phyloP scores from a whole-genome alignment of 2,329 filamentous ascomycete genomes.

The Aspergillus proliferans region DNA sequence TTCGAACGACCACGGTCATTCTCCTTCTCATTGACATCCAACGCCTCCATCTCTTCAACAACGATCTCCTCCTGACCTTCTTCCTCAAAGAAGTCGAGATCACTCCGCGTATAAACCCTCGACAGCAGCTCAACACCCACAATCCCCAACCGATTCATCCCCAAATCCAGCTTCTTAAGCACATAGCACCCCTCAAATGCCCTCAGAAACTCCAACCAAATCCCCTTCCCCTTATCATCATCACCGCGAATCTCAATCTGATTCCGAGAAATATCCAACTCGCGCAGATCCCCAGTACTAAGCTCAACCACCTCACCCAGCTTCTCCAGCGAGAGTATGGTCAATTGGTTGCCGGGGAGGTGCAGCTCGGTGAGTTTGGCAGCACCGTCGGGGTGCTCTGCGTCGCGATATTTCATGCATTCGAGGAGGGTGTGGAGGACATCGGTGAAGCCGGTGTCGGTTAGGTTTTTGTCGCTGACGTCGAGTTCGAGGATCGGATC shows the following conservation, averaged over 20 bases:
- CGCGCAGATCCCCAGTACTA: constrained; percentile 40
- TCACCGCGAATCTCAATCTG: constrained; percentile 33
- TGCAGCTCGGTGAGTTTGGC: constrained; percentile 43
- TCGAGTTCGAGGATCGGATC: constrained; percentile 41
- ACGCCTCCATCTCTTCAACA: constrained; percentile 4
- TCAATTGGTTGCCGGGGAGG: constrained; percentile 41
- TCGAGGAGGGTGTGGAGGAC: constrained; percentile 39
- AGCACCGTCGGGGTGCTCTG: constrained; percentile 21
- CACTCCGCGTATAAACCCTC: constrained; percentile 36
- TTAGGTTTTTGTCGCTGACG: constrained; percentile 40
- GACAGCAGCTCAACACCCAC: constrained; percentile 42
- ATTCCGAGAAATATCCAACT: constrained; percentile 44
- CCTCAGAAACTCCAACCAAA: constrained; percentile 41
- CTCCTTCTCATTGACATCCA: constrained; percentile 13
- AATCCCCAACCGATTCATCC: constrained; percentile 38
- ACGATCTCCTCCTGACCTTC: constrained; percentile 9
- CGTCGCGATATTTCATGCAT: constrained; percentile 31
- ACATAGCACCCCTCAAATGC: constrained; percentile 39
- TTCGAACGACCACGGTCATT: constrained; percentile 10
- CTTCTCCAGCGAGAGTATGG: constrained; percentile 33
- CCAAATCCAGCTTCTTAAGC: constrained; percentile 42
- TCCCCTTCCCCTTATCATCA: constrained; percentile 27
- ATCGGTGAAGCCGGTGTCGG: constrained; percentile 39
- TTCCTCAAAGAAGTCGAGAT: constrained; percentile 26
- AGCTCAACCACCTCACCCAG: constrained; percentile 38